Conservation (phyloP, 2,329 filamentous ascomycete species). For the Colletotrichum sp. region DNA sequence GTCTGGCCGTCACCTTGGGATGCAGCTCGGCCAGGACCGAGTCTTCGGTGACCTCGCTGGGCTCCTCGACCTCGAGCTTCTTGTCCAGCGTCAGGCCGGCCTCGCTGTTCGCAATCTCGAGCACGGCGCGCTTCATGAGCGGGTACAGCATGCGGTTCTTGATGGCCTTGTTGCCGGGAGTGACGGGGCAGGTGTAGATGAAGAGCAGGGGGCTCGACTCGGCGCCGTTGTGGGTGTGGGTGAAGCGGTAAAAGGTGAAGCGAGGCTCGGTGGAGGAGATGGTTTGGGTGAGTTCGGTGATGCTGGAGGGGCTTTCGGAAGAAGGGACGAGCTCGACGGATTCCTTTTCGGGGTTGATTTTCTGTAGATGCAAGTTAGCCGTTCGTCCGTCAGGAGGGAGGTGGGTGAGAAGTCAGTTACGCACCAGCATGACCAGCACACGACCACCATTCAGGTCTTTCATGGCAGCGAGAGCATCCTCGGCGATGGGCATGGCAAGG, state of each 20-base stretch:
- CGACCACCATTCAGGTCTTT: constrained; percentile 59
- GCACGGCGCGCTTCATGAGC: constrained; percentile 69
- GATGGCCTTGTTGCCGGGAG: constrained; percentile 70
- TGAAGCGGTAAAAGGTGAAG: constrained; percentile 79
- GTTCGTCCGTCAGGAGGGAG: not conserved
- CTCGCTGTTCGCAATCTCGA: constrained; percentile 69
- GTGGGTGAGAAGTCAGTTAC: not conserved
- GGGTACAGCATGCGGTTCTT: constrained; percentile 89
- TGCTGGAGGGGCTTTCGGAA: constrained; percentile 56
- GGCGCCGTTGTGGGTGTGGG: constrained; percentile 58
- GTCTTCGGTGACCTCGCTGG: constrained; percentile 73
- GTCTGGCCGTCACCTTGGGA: constrained; percentile 68
- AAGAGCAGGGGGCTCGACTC: constrained; percentile 71
- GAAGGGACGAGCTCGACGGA: constrained; percentile 68
- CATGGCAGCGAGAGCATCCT: constrained; percentile 70
- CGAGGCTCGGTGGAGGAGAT: constrained; percentile 75
- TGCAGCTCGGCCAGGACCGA: constrained; percentile 71
- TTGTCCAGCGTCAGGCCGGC: constrained; percentile 72
- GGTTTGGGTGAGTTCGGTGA: constrained; percentile 60
- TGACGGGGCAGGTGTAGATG: constrained; percentile 80
- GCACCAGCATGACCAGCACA: constrained; percentile 69
- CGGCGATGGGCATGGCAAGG: constrained; percentile 62
- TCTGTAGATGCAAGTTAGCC: constrained; percentile 45
- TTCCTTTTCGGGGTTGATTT: constrained; percentile 75
- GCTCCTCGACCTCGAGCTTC: constrained; percentile 72